These are phyloP conservation scores for Tulasnella sp. DNA, from an alignment of 768 basidiomycete species.

Conservation along the genomic window DNA sequence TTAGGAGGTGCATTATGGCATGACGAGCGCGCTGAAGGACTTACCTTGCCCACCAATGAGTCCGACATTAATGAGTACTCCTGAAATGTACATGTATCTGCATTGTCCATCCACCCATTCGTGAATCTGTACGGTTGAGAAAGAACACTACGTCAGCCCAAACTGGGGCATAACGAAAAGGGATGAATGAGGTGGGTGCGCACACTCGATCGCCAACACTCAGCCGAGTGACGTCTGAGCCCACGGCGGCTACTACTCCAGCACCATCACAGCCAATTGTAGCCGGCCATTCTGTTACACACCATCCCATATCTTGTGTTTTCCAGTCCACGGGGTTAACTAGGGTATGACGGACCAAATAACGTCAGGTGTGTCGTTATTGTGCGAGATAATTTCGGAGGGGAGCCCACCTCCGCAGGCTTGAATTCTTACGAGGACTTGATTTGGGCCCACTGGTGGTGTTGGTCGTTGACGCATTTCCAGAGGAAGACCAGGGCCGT, in stretches of 20 bases:
- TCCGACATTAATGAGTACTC: background rate
- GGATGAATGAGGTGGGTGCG: background rate
- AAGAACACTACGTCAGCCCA: background rate
- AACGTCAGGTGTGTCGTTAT: background rate
- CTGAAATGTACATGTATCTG: constrained; percentile 5
- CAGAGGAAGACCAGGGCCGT: background rate
- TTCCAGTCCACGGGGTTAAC: constrained; percentile 14
- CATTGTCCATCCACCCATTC: background rate
- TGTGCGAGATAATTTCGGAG: background rate
- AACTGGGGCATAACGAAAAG: background rate
- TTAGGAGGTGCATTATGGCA: background rate
- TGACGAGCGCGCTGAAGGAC: background rate
- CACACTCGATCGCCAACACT: constrained; percentile 15
- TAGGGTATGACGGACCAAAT: background rate
- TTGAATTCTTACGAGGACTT: constrained; percentile 3
- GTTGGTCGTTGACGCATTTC: background rate
- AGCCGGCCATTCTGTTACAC: background rate
- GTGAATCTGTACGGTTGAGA: background rate
- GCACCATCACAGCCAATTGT: constrained; percentile 5
- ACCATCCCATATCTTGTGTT: background rate
- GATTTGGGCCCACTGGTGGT: background rate
- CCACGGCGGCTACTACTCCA: background rate
- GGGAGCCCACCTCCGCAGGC: background rate
- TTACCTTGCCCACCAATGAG: background rate
- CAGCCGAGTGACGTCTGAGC: background rate